Conservation (phyloP, 2,329 filamentous ascomycete species). For the Fusarium tanahbumbuense region DNA sequence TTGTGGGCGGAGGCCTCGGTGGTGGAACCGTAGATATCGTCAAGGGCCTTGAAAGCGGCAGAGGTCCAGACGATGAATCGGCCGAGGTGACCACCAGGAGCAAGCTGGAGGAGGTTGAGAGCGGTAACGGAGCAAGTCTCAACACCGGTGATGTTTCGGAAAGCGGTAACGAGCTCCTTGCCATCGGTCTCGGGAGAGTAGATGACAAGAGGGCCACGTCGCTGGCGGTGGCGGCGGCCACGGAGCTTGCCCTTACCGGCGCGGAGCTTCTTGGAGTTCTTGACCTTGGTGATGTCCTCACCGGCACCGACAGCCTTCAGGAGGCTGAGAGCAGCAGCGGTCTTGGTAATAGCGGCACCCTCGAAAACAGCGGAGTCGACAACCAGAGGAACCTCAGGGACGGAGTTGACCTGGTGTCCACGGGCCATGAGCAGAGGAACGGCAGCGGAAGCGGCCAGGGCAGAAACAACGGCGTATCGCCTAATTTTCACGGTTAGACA, state of each 20-base stretch:
- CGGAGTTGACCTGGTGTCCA: constrained; percentile 91
- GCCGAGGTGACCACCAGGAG: constrained; percentile 97
- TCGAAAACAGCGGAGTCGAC: constrained; percentile 91
- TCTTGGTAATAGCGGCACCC: constrained; percentile 84
- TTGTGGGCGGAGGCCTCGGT: constrained; percentile 90
- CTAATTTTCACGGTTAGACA: constrained; percentile 57
- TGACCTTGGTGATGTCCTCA: constrained; percentile 93
- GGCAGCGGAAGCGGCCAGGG: constrained; percentile 94
- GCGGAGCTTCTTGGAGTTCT: constrained; percentile 94
- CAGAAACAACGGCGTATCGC: constrained; percentile 97
- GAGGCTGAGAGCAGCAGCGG: constrained; percentile 84
- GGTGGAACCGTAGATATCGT: constrained; percentile 96
- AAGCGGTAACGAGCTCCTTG: constrained; percentile 91
- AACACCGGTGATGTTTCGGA: constrained; percentile 99
- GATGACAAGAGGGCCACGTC: constrained; percentile 96
- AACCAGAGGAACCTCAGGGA: constrained; percentile 97
- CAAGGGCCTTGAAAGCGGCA: constrained; percentile 93
- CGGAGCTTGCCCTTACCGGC: constrained; percentile 99
- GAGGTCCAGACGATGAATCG: constrained; percentile 99
- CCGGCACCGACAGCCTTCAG: constrained; percentile 92
- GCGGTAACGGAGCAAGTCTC: constrained; percentile 95
- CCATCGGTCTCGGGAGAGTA: constrained; percentile 96
- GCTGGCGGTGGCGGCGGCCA: constrained; percentile 95
- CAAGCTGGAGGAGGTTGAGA: constrained; percentile 98
- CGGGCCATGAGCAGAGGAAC: constrained; percentile 95